Evolutionary conservation across 768 basidiomycete species (phyloP).

Genomic region (Suillus weaverae): DNA sequence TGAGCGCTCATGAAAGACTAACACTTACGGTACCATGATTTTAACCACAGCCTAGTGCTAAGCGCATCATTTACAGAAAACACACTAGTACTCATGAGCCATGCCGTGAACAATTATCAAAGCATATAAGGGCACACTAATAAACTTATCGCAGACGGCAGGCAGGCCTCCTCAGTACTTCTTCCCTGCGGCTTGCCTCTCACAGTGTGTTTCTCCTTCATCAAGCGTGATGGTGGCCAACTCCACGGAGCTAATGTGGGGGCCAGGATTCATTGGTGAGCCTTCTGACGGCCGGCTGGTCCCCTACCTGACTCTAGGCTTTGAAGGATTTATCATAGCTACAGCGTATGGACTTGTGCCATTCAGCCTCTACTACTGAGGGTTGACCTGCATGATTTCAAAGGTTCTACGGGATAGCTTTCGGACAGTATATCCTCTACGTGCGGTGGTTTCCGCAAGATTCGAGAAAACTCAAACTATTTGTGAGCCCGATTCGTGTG

Average conservation of each 20-base stretch:
- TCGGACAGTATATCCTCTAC: conserved; percentile 22
- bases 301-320: neutral
- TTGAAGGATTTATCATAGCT: conserved; percentile 15
- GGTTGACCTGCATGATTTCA: neutral
- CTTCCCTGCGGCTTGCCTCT: neutral
- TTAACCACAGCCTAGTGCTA: too few species aligned
- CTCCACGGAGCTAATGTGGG: conserved; percentile 5
- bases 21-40: too few species aligned
- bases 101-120: neutral
- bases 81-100: too few species aligned
- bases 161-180: neutral
- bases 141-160: neutral
- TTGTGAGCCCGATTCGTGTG: conserved; percentile 12
- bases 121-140: neutral
- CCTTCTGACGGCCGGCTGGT: neutral
- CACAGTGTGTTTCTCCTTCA: neutral
- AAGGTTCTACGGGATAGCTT: conserved; percentile 20
- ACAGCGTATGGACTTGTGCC: conserved; percentile 13
- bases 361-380: neutral
- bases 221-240: conserved; percentile 9
- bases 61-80: too few species aligned
- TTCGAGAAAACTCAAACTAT: conserved; percentile 5
- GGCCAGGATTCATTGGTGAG: conserved; percentile 20
- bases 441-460: conserved; percentile 20
- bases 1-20: too few species aligned